These are phyloP conservation scores for Erigeron canadensis DNA, from an alignment of 129 eudicot species.

Conservation along the genomic window DNA sequence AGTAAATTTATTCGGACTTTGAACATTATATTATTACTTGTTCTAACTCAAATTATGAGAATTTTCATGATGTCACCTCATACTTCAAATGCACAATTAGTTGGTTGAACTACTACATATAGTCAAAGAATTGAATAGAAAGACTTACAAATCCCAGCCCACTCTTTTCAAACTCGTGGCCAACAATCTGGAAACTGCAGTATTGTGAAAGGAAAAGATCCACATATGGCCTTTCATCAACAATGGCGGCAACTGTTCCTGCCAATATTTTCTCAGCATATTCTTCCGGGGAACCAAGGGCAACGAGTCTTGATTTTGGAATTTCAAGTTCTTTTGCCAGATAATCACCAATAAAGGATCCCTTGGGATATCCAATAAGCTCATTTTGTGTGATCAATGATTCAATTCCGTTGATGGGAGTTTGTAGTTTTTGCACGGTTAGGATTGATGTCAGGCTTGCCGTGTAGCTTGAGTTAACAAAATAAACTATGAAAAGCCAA, in stretches of 20 bases:
- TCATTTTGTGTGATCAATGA: not conserved
- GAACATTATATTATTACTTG: no score
- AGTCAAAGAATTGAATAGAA: not conserved
- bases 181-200: not conserved
- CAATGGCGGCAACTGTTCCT: not conserved
- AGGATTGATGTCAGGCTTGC: slow-evolving; percentile 3
- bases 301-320: slow-evolving; percentile 2
- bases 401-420: not conserved
- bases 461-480: slow-evolving; percentile 4
- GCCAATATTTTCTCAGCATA: not conserved
- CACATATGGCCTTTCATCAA: slow-evolving; percentile 1
- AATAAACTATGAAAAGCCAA: not conserved
- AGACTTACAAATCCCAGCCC: slow-evolving; percentile 1
- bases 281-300: not conserved
- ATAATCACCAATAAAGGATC: not conserved
- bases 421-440: not conserved
- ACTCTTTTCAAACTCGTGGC: not conserved
- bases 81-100: no score
- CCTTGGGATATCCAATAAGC: not conserved
- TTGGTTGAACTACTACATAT: no score
- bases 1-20: no score
- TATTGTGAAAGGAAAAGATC: slow-evolving; percentile 4
- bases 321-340: not conserved
- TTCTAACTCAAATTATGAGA: no score
- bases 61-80: no score